Base-by-base conservation (phyloP, 2,329 filamentous ascomycete genomes). In the Epichloe sp. region DNA sequence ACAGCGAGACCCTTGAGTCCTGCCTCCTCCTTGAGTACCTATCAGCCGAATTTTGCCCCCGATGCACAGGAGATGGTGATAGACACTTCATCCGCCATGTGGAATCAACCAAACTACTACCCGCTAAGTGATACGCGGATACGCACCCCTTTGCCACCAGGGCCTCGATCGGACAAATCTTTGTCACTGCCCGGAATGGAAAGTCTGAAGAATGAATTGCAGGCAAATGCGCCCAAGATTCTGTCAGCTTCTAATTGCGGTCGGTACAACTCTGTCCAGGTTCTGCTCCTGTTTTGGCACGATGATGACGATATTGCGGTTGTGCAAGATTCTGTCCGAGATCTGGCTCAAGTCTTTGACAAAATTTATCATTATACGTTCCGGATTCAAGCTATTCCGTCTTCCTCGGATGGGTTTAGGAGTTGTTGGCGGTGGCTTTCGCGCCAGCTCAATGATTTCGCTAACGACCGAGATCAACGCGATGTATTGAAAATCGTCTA, bases 401-500 rank as follows among this genome's bases (percentile, higher is more conserved):
- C 72, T 3, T 67, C 67, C 3, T 68, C 68, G 2, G 74, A 75
- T 46, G 68, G 65, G 52, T 71, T 68, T 56, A 70, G 69, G 56
- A 76, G 68, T 60, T 70, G 76, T 3, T 76, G 71, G 68, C 69
- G 75, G 53, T 79, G 76, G 76, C 67, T 80, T 44, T 71, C 72
- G 3, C 66, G 71, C 15, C 70, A 69, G 44, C 70, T 80, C 26
- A 73, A 71, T 52, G 69, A 74, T 41, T 80, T 80, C 60, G 69
- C 75, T 45, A 74, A 76, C 51, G 70, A 74, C 26, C 68, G 69
- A 40, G 76, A 80, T 54, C 70, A 74, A 48, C 72, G 77, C 41
- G 77, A 80, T 56, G 71, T 76, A 19, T 61, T 81, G 51, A 80
- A 80, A 58, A 73, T 81, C 51, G 71, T 81, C 45, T 80, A 78